These are phyloP conservation scores for Plasmopara halstedii DNA, from an alignment of 352 stramenopile genomes.

Conservation along the genomic window DNA sequence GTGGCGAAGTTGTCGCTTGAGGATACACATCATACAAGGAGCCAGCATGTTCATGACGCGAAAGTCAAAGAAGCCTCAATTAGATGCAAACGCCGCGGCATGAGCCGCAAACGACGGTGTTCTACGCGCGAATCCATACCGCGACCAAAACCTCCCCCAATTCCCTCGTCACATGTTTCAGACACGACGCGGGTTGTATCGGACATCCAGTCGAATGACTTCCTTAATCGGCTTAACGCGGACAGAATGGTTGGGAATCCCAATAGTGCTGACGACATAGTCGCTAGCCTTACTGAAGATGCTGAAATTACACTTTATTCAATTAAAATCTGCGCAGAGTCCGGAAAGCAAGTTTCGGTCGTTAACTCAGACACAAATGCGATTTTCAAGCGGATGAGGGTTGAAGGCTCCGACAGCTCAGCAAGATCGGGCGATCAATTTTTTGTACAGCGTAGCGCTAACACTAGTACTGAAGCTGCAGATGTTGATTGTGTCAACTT, in stretches of 20 bases:
- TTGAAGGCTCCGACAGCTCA: not conserved
- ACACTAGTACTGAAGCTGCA: not conserved
- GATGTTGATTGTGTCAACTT: not conserved
- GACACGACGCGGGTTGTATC: not conserved
- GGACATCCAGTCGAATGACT: not conserved
- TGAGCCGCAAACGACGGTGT: not conserved
- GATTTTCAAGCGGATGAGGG: slow-evolving; percentile 11
- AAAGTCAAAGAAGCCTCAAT: slow-evolving; percentile 1
- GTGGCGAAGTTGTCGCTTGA: slow-evolving; percentile 35
- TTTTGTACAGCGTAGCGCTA: not conserved
- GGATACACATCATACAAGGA: slow-evolving; percentile 15
- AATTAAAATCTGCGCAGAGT: slow-evolving; percentile 23
- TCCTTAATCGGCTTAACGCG: not conserved
- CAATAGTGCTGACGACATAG: not conserved
- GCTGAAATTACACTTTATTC: not conserved
- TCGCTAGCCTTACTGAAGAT: slow-evolving; percentile 1
- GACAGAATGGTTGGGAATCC: not conserved
- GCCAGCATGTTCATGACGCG: not conserved
- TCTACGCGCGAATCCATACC: not conserved
- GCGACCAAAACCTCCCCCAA: not conserved
- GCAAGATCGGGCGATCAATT: not conserved
- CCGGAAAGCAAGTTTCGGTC: slow-evolving; percentile 20
- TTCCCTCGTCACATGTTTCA: not conserved
- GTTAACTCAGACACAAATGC: slow-evolving; percentile 19
- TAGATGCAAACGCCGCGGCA: not conserved